These are phyloP conservation scores for Eucalyptus curtisii DNA, from an alignment of 345 rosid genomes.

Conservation along the genomic window DNA sequence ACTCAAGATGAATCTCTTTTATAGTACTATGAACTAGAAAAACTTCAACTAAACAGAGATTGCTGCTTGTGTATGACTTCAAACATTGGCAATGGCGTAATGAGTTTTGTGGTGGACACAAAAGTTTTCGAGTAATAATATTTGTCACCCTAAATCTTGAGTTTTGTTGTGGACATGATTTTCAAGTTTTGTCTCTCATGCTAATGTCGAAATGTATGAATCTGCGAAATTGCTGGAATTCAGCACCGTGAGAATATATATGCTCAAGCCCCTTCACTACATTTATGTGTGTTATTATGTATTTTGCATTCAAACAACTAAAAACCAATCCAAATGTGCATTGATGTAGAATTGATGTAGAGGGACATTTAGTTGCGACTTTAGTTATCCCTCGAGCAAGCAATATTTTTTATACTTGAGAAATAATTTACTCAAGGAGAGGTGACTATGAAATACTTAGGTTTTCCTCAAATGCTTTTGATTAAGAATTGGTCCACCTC, in stretches of 20 bases:
- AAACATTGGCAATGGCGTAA: fast-evolving
- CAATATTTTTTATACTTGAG: too few relatives aligned
- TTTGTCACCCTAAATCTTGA: neutral
- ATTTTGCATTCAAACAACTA: neutral
- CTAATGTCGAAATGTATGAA: neutral
- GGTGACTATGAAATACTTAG: too few relatives aligned
- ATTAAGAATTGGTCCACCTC: too few relatives aligned
- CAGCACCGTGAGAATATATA: neutral
- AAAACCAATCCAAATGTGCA: neutral
- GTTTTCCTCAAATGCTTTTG: too few relatives aligned
- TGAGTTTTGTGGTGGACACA: neutral
- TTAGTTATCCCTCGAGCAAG: neutral
- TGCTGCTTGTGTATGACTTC: neutral
- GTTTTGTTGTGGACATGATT: neutral
- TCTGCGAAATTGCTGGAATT: neutral
- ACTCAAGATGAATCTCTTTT: too few relatives aligned
- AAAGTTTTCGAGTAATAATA: neutral
- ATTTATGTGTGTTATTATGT: too few relatives aligned
- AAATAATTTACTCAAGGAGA: too few relatives aligned
- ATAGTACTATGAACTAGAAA: too few relatives aligned
- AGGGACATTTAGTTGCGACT: neutral
- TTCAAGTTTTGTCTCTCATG: neutral
- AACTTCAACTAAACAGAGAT: too few relatives aligned
- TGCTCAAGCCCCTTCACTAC: neutral
- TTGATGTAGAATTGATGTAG: neutral